These are phyloP conservation scores for Talaromyces nanjingensis DNA, from an alignment of 495 filamentous ascomycete genomes.

Conservation along the genomic window DNA sequence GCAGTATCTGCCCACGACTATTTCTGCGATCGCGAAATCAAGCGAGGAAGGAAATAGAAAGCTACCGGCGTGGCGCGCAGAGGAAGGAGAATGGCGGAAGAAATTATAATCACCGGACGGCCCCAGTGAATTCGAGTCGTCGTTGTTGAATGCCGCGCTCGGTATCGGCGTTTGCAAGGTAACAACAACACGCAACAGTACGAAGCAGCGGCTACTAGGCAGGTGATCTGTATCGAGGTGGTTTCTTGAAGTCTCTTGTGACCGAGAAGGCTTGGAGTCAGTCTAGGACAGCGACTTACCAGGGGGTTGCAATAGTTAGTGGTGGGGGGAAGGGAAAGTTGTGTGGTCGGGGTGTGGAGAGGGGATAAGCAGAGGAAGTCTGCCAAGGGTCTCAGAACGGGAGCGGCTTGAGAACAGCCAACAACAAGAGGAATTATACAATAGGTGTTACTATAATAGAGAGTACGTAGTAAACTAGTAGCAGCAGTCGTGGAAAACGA, in stretches of 20 bases:
- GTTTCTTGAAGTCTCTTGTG: not conserved
- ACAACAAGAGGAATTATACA: not conserved
- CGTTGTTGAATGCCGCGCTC: not conserved
- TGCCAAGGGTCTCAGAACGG: not conserved
- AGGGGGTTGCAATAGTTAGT: conserved; percentile 1
- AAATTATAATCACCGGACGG: not conserved
- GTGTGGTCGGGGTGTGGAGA: not conserved
- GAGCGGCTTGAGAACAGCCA: not conserved
- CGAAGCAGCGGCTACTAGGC: not conserved
- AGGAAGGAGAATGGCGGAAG: not conserved
- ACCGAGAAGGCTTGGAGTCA: not conserved
- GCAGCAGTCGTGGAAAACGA: not conserved
- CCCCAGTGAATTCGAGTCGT: not conserved
- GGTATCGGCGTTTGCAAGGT: not conserved
- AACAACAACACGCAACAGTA: not conserved
- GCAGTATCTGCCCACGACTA: not conserved
- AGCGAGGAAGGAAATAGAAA: not conserved
- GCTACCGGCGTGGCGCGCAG: not conserved
- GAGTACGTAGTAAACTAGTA: not conserved
- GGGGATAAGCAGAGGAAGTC: not conserved
- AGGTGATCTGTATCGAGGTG: not conserved
- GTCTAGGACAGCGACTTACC: not conserved
- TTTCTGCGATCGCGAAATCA: not conserved
- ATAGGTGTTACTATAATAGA: not conserved
- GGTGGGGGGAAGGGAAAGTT: not conserved